Evolutionary conservation across 805 yeast genomes (phyloP).

Genomic region (Saccharomycopsis selenospora): DNA sequence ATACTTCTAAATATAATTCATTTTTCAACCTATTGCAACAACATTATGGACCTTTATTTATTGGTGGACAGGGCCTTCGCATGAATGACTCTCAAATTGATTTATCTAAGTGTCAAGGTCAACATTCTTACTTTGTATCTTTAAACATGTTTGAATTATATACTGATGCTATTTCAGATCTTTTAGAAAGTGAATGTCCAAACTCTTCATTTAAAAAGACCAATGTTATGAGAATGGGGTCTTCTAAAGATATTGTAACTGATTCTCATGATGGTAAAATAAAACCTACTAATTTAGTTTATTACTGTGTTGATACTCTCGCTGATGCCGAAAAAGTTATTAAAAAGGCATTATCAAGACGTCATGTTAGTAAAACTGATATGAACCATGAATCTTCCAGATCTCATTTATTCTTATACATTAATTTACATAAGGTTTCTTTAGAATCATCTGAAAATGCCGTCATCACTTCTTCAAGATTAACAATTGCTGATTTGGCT

Average conservation of each 20-base stretch:
- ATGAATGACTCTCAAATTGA: slow-evolving; percentile 21
- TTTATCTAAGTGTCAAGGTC: slow-evolving; percentile 15
- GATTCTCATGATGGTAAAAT: slow-evolving; percentile 38
- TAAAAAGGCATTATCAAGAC: slow-evolving; percentile 32
- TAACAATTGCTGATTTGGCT: slow-evolving; percentile 47
- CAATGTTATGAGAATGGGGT: slow-evolving; percentile 20
- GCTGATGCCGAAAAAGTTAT: slow-evolving; percentile 34
- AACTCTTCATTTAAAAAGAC: slow-evolving; percentile 19
- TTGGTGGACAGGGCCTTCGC: neutral
- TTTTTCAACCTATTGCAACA: slow-evolving; percentile 1
- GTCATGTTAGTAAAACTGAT: slow-evolving; percentile 38
- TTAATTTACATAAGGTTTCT: slow-evolving; percentile 30
- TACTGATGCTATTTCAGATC: slow-evolving; percentile 39
- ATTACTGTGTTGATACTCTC: slow-evolving; percentile 19
- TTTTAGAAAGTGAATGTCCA: slow-evolving; percentile 23
- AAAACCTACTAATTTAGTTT: slow-evolving; percentile 36
- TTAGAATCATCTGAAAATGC: neutral
- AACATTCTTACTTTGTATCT: slow-evolving; percentile 31
- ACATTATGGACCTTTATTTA: slow-evolving; percentile 9
- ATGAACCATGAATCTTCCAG: slow-evolving; percentile 40
- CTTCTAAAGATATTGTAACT: slow-evolving; percentile 35
- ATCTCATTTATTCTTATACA: slow-evolving; percentile 44
- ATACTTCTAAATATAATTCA: neutral
- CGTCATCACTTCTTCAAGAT: slow-evolving; percentile 28
- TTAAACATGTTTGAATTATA: slow-evolving; percentile 47